phyloP scores from a whole-genome alignment of 208 protist species.

The Trypanosomatidae sp. region DNA sequence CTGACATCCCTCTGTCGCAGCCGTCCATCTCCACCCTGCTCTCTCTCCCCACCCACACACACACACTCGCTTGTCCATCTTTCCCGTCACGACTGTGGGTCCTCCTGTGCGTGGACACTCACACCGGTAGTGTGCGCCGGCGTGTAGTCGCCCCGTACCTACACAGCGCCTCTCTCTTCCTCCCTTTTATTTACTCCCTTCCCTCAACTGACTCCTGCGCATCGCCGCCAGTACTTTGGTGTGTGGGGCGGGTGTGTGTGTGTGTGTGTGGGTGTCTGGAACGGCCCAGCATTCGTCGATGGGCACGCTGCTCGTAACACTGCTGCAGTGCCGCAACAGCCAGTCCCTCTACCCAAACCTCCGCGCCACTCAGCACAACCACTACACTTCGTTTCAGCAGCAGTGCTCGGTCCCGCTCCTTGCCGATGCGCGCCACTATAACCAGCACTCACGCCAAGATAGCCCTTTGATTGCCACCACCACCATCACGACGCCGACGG shows the following conservation, averaged over 20 bases:
- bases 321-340: conserved; percentile 34
- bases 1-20: too few species aligned
- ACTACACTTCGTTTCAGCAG: conserved; percentile 10
- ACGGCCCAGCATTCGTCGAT: conserved; percentile 2
- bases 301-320: conserved; percentile 32
- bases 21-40: too few species aligned
- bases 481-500: background rate
- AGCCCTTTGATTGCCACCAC: background rate
- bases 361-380: conserved; percentile 12
- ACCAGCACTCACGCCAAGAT: background rate
- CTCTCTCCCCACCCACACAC: too few species aligned
- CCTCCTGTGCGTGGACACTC: too few species aligned
- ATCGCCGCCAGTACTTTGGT: background rate
- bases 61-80: too few species aligned
- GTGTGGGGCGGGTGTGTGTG: background rate
- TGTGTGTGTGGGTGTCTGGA: background rate
- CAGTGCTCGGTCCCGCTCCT: conserved; percentile 23
- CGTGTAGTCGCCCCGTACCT: too few species aligned
- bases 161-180: too few species aligned
- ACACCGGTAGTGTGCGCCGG: too few species aligned
- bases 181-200: too few species aligned
- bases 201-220: too few species aligned
- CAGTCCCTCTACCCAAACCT: conserved; percentile 29
- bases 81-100: too few species aligned
- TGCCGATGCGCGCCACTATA: background rate